Percentiles rank a stretch among this genome's conserved stretches.
These are phyloP conservation scores for Wickerhamomyces sydowiorum DNA, from an alignment of 805 yeast genomes.

Conservation along the genomic window DNA sequence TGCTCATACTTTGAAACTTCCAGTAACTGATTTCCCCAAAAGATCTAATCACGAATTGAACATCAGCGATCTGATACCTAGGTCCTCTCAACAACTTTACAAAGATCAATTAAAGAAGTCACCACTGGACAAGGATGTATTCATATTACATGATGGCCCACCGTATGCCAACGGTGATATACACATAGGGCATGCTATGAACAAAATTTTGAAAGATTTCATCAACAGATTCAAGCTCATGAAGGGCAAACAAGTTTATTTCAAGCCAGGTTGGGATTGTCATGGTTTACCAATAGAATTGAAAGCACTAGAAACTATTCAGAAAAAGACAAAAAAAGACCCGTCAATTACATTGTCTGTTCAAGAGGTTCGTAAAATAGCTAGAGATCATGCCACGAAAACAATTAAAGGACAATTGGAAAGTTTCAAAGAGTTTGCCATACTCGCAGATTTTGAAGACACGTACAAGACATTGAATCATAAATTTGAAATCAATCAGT, in stretches of 20 bases:
- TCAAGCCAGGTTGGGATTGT: slow-evolving; percentile 97
- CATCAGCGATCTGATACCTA: slow-evolving; percentile 38
- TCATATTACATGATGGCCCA: slow-evolving; percentile 91
- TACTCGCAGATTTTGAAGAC: slow-evolving; percentile 76
- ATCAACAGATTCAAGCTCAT: slow-evolving; percentile 66
- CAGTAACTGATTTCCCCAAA: slow-evolving; percentile 62
- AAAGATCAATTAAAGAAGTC: slow-evolving; percentile 45
- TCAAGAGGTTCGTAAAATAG: slow-evolving; percentile 57
- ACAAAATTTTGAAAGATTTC: slow-evolving; percentile 85
- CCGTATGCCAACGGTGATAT: slow-evolving; percentile 96
- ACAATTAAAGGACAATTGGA: slow-evolving; percentile 59
- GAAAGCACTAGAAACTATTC: slow-evolving; percentile 58
- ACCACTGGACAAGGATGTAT: slow-evolving; percentile 34
- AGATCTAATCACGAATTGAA: slow-evolving; percentile 46
- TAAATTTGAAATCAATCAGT: slow-evolving; percentile 69
- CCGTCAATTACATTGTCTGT: slow-evolving; percentile 32
- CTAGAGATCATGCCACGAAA: slow-evolving; percentile 60
- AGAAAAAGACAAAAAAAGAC: slow-evolving; percentile 26
- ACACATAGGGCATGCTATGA: slow-evolving; percentile 89
- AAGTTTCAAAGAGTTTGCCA: slow-evolving; percentile 65
- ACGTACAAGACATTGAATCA: slow-evolving; percentile 72
- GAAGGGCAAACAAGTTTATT: slow-evolving; percentile 57
- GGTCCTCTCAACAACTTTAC: slow-evolving; percentile 57
- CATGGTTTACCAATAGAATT: slow-evolving; percentile 96
- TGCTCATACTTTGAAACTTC: slow-evolving; percentile 37